A percentile compares a stretch with the other conserved stretches of the same genome.
Conservation (phyloP, 768 basidiomycete genomes). For the Pisolithus albus region DNA sequence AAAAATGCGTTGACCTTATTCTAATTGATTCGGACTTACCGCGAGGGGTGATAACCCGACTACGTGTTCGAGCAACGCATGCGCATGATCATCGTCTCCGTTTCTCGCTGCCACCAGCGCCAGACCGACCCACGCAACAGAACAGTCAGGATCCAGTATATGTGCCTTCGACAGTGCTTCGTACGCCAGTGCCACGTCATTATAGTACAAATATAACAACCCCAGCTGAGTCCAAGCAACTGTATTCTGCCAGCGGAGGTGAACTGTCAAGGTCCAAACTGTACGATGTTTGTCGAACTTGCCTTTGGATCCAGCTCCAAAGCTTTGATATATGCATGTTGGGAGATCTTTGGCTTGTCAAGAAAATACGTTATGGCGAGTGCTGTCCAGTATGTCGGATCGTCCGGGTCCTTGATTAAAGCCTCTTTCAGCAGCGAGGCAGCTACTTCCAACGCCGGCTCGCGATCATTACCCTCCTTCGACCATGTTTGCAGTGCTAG, state of each 20-base stretch:
- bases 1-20: not conserved
- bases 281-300: conserved; percentile 8
- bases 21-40: conserved; percentile 36
- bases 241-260: conserved; percentile 45
- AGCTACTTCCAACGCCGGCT: conserved; percentile 35
- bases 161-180: conserved; percentile 85
- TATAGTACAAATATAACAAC: conserved; percentile 73
- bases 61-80: conserved; percentile 67
- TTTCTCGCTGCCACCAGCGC: conserved; percentile 59
- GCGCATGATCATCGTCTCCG: conserved; percentile 54
- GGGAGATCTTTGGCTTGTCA: conserved; percentile 63
- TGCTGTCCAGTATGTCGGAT: conserved; percentile 75
- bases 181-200: conserved; percentile 76
- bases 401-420: conserved; percentile 62
- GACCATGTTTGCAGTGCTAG: conserved; percentile 50
- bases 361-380: conserved; percentile 69
- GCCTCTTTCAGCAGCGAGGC: conserved; percentile 60
- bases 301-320: conserved; percentile 84
- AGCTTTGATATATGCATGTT: conserved; percentile 88
- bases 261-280: not conserved
- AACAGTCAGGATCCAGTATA: conserved; percentile 85
- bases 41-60: conserved; percentile 50
- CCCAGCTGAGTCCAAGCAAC: conserved; percentile 83
- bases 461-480: conserved; percentile 20
- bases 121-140: conserved; percentile 88